phyloP scores from a whole-genome alignment of 2,329 filamentous ascomycete species.

The Diaporthe batatas region DNA sequence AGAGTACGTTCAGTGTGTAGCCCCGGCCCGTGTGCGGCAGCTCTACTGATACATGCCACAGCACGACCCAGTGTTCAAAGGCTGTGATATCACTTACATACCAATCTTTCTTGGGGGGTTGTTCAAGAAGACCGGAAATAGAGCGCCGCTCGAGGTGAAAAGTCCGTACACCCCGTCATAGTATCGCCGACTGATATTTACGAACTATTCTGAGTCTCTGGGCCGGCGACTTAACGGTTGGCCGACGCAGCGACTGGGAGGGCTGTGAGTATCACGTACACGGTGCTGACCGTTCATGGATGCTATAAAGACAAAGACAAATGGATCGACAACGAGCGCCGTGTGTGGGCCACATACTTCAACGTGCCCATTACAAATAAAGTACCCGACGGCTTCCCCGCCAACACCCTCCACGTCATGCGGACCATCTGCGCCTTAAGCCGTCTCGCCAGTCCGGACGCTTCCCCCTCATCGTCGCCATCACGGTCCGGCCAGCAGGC shows the following conservation, averaged over 20 bases:
- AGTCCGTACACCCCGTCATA: constrained; percentile 47
- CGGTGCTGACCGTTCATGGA: not conserved
- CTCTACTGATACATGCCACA: constrained; percentile 1
- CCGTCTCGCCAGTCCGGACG: constrained; percentile 43
- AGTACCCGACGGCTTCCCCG: constrained; percentile 53
- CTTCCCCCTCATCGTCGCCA: constrained; percentile 34
- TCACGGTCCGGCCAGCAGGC: constrained; percentile 24
- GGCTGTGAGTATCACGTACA: not conserved
- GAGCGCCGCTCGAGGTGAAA: constrained; percentile 53
- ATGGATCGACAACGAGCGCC: constrained; percentile 53
- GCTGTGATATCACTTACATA: constrained; percentile 50
- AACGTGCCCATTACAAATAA: constrained; percentile 51
- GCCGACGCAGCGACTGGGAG: not conserved
- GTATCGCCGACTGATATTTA: too few relatives aligned
- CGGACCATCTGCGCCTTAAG: constrained; percentile 51
- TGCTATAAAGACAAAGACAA: constrained; percentile 53
- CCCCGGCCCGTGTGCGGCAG: not conserved
- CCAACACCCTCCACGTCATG: constrained; percentile 53
- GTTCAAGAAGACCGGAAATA: constrained; percentile 55
- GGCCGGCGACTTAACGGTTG: not conserved
- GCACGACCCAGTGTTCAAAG: constrained; percentile 36
- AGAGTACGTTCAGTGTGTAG: constrained; percentile 48
- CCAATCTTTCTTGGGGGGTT: constrained; percentile 56
- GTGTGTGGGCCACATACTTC: constrained; percentile 53
- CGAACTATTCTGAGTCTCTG: not conserved